These are phyloP conservation scores for Picea glauca DNA, from an alignment of 75 land plant species.

Conservation along the genomic window DNA sequence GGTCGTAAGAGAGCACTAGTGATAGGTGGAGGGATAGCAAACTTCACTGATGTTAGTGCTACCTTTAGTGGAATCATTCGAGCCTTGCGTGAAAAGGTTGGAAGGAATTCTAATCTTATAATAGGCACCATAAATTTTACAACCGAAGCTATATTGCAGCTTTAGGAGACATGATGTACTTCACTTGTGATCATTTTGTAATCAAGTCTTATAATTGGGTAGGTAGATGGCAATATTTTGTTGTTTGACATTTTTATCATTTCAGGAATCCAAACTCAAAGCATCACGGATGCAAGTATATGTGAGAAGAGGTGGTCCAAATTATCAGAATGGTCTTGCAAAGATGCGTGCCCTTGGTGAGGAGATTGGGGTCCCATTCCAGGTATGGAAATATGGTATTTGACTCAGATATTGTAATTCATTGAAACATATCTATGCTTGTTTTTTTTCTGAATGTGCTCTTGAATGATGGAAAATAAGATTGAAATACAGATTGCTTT, in stretches of 20 bases:
- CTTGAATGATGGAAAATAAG: not conserved
- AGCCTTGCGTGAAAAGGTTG: constrained; percentile 60
- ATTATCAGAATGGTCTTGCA: constrained; percentile 48
- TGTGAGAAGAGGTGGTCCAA: constrained; percentile 58
- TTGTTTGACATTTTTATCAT: not conserved
- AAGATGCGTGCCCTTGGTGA: constrained; percentile 52
- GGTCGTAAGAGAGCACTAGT: constrained; percentile 45
- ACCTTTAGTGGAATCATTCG: constrained; percentile 56
- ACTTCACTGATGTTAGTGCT: constrained; percentile 61
- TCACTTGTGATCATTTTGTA: not conserved
- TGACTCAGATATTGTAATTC: not conserved
- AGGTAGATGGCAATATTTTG: not conserved
- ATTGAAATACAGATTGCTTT: not conserved
- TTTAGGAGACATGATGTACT: not conserved
- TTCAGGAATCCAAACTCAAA: constrained; percentile 50
- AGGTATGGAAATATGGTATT: constrained; percentile 20
- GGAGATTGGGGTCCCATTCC: constrained; percentile 41
- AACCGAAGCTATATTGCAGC: too few relatives aligned
- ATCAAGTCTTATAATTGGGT: not conserved
- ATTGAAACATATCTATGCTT: not conserved
- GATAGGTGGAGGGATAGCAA: constrained; percentile 58
- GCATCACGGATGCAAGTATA: constrained; percentile 45
- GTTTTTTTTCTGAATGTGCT: not conserved
- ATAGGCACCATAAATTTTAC: not conserved
- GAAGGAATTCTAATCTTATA: constrained; percentile 1